Base-by-base conservation (phyloP, 1,284 basidiomycete genomes). In the Volvariella surrecta region DNA sequence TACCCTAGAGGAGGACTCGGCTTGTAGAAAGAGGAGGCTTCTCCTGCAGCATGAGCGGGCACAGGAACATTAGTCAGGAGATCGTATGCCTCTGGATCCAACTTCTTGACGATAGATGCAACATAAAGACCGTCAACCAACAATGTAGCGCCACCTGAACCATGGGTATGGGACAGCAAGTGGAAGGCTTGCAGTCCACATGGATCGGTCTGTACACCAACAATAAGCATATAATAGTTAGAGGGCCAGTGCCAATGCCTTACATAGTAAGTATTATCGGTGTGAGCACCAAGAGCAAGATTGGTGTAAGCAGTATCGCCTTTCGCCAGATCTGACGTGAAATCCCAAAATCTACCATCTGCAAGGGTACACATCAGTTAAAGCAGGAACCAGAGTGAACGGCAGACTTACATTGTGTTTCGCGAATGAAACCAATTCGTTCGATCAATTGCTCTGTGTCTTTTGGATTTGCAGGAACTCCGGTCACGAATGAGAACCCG, bases 311-410 rank as follows among this genome's bases (percentile, higher is more conserved):
- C 82, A 4, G 90, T 83, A 59, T 98, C 94, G 16, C 92, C 92
- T 56, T 89, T 92, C 9, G 85, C 81, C 16, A 96, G 74, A 58
- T 96, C 83, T 0, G 93, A 82, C 1, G 93, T 97, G 57, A 99
- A 96, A 56, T 97, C 91, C 94, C 95, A 99, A 63, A 98, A 95
- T 40, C 82, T 81, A 24, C 90, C 91, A 53, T 94, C 89, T 92
- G 46, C 1, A 45, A 21, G 35, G 11, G 37, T 32, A 38, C 46
- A 37, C 46, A 44, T 15, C 41, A 11, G 16, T 40, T 28, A 35
- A 21, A 28, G 22, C 37, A 38, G 19, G 9, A 19, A 50, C 44
- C 9, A 40, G 37, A 42, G 42, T 41, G 46, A 16, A 4, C 17
- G 21, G 16, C 4, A 32, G 2, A 61, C 73, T 50, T 57, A 85